phyloP scores from a whole-genome alignment of 2,329 filamentous ascomycete species.

The Cercospora zeae-maydis region DNA sequence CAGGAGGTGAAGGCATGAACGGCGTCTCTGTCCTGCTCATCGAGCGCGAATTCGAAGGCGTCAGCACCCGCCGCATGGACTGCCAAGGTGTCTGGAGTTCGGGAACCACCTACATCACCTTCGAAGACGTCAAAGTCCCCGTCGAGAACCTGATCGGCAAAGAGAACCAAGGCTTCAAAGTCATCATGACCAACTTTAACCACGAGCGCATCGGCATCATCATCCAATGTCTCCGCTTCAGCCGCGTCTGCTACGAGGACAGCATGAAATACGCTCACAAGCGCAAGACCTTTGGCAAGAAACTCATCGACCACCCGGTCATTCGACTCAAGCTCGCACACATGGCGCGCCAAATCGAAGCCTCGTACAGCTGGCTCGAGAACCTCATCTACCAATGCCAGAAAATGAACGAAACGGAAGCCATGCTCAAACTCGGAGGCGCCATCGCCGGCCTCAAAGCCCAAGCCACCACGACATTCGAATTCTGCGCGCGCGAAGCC shows the following conservation, averaged over 20 bases:
- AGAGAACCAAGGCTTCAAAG: slow-evolving; percentile 96
- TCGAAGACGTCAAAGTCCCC: slow-evolving; percentile 98
- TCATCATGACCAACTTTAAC: slow-evolving; percentile 99
- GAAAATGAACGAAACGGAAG: slow-evolving; percentile 89
- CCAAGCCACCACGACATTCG: slow-evolving; percentile 88
- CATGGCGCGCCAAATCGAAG: slow-evolving; percentile 97
- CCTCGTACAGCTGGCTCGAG: slow-evolving; percentile 95
- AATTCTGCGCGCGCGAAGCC: slow-evolving; percentile 95
- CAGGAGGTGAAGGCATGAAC: slow-evolving; percentile 77
- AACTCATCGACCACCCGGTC: slow-evolving; percentile 87
- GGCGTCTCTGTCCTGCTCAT: slow-evolving; percentile 88
- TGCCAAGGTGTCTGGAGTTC: slow-evolving; percentile 96
- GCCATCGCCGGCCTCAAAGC: slow-evolving; percentile 93
- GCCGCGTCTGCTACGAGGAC: slow-evolving; percentile 95
- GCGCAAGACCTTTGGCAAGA: slow-evolving; percentile 93
- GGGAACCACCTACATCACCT: slow-evolving; percentile 95
- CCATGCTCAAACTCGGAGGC: slow-evolving; percentile 91
- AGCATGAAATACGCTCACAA: slow-evolving; percentile 96
- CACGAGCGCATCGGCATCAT: slow-evolving; percentile 98
- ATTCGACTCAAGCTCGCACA: slow-evolving; percentile 87
- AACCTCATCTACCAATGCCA: slow-evolving; percentile 90
- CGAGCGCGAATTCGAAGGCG: slow-evolving; percentile 77
- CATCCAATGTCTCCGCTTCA: slow-evolving; percentile 94
- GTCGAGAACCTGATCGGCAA: slow-evolving; percentile 99
- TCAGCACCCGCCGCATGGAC: slow-evolving; percentile 93